Evolutionary conservation across 257 asterid genomes (phyloP), one percentile per base, ranked within the genome.

Genomic region (Lithospermum erythrorhizon): DNA sequence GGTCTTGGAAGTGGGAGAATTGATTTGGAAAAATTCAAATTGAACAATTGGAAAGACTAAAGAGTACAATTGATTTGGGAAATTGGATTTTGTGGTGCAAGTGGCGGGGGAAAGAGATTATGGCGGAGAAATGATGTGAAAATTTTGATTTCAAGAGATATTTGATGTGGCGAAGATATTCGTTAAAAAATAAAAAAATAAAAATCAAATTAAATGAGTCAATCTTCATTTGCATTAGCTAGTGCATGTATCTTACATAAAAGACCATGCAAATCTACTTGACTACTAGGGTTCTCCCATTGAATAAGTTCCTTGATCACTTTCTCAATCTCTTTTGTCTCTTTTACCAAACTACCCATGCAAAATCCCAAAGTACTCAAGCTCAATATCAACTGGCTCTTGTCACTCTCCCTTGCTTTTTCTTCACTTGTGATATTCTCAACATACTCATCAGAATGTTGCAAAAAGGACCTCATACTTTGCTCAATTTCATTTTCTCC

Each of bases 271-370:
- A 89, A 61, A 79, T 82, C 77, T 17, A 89, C 85, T 68, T 66
- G 78, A 21, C 54, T 68, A 0, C 90, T 81, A 29, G 97, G 96
- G 67, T 87, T 87, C 59, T 83, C 97, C 97, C 88, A 90, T 67
- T 90, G 95, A 22, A 84, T 68, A 59, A 85, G 47, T 63, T 90
- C 96, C 63, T 73, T 78, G 0, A 84, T 66, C 19, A 54, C 85
- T 72, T 83, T 83, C 65, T 85, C 95, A 59, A 90, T 81, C 71
- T 83, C 95, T 60, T 0, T 81, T 0, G 78, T 70, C 69, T 84
- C 97, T 61, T 63, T 78, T 64, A 70, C 61, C n/a, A 90, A 45
- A 5, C 82, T 74, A 21, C 67, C 69, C 74, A 81, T 78, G 83
- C 97, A 87, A 57, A 72, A 87, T 4, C 63, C 82, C 73, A 90